Evolutionary conservation across 2,329 filamentous ascomycete species (phyloP).

Genomic region (Phaeosphaeria sp.): DNA sequence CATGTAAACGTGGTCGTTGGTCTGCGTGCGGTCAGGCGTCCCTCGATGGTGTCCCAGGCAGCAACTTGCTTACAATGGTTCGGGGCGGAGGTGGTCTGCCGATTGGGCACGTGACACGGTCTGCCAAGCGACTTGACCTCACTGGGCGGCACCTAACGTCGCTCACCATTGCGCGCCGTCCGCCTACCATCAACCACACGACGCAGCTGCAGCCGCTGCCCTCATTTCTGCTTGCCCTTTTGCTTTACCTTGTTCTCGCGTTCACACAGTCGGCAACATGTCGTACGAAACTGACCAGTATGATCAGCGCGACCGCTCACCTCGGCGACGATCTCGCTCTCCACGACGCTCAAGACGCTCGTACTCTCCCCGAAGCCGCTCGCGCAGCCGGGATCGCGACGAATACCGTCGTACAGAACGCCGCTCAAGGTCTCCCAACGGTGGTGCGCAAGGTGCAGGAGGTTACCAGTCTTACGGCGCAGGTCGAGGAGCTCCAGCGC

Average conservation of each 20-base stretch:
- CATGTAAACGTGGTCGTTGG: background rate
- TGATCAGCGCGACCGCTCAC: slow-evolving; percentile 64
- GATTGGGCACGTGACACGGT: background rate
- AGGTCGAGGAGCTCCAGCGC: slow-evolving; percentile 59
- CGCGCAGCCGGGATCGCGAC: slow-evolving; percentile 69
- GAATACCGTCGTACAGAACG: slow-evolving; percentile 55
- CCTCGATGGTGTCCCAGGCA: slow-evolving; percentile 4
- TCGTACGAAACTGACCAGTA: slow-evolving; percentile 48
- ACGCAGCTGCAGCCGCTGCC: slow-evolving; percentile 19
- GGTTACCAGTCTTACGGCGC: slow-evolving; percentile 65
- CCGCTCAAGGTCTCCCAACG: slow-evolving; percentile 84
- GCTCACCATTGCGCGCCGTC: slow-evolving; percentile 13
- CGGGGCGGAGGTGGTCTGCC: slow-evolving; percentile 6
- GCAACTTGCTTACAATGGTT: slow-evolving; percentile 1
- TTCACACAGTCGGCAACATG: slow-evolving; percentile 30
- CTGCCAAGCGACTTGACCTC: slow-evolving; percentile 24
- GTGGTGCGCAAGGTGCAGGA: slow-evolving; percentile 71
- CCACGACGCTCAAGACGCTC: slow-evolving; percentile 64
- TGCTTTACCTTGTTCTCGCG: slow-evolving; percentile 14
- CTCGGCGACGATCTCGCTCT: slow-evolving; percentile 66
- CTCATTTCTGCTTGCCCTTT: slow-evolving; percentile 16
- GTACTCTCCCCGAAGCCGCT: slow-evolving; percentile 71
- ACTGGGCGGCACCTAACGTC: slow-evolving; percentile 16
- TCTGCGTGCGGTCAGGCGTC: background rate
- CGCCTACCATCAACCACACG: slow-evolving; percentile 17